Base-by-base conservation (phyloP, 2,329 filamentous ascomycete species). In the Colletotrichum sublineola region DNA sequence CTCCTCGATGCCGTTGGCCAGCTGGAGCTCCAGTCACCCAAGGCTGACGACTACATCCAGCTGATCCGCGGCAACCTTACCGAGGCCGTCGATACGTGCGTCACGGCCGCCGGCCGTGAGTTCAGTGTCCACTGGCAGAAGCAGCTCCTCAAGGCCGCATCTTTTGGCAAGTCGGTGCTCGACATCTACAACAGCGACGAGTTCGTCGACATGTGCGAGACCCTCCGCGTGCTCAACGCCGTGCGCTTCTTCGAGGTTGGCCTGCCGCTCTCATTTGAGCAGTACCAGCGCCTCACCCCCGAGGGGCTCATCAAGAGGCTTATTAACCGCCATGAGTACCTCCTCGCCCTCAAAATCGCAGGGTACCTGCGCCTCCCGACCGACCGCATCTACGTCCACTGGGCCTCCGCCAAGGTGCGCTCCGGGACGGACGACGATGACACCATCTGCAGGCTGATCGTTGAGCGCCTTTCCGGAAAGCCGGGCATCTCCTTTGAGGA, bases 171-270 rank as follows among this genome's bases (percentile, higher is more conserved):
- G 81, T 98, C 96, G 0, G 96, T 98, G 0, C 88, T 99, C 4
- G 96, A 98, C 77, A 91, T 98, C 15, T 99, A 98, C 83, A 98
- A 96, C 81, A 98, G 95, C 79, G 96, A 99, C 78, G 96, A 99
- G 75, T 99, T 98, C 82, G 96, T 99, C 66, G 96, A 98, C 74
- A 98, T 98, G 92, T 97, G 95, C 76, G 96, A 99, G 81, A 96
- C 92, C 0, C 84, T 99, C 20, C 92, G 96, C 20, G 95, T 99
- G 0, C 86, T 99, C 60, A 98, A 98, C 77, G 96, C 96, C 8
- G 93, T 96, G 15, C 91, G 96, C 63, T 97, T 93, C 81, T 98
- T 96, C 79, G 93, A 97, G 77, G 89, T 98, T 65, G 96, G 96
- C 2, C 85, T 99, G 31, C 95, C 96, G 0, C 81, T 99, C 5